These are phyloP conservation scores for Vararia minispora DNA, from an alignment of 768 basidiomycete species.

Conservation along the genomic window DNA sequence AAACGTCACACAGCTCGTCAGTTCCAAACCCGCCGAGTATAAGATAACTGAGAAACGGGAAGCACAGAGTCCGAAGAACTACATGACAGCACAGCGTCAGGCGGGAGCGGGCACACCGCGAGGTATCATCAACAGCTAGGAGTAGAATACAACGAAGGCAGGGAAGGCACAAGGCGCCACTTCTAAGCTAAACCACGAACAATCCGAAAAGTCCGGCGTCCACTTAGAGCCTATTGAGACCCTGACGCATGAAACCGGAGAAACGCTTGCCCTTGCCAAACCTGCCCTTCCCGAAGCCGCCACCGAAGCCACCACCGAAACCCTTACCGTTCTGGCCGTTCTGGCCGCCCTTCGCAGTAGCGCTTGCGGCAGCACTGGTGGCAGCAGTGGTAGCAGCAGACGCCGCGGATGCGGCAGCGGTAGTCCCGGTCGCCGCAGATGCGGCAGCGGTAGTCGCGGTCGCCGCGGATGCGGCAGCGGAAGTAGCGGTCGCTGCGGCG, in stretches of 20 bases:
- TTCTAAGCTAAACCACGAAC: background rate
- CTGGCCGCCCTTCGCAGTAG: conserved; percentile 1
- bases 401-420: conserved; percentile 6
- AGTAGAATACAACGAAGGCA: too few species aligned
- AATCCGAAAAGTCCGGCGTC: conserved; percentile 1
- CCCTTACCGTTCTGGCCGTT: conserved; percentile 2
- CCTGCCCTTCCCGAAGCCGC: background rate
- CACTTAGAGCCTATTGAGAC: too few species aligned
- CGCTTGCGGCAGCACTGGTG: conserved; percentile 8
- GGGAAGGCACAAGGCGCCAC: background rate
- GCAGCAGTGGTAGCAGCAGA: conserved; percentile 10
- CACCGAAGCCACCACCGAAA: background rate
- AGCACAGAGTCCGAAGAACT: conserved; percentile 5
- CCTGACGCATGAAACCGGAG: conserved; percentile 5
- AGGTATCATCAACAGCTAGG: too few species aligned
- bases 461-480: background rate
- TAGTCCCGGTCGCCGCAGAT: conserved; percentile 7
- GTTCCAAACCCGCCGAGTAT: conserved; percentile 10
- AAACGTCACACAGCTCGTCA: background rate
- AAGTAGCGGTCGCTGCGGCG: background rate
- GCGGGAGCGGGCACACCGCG: background rate
- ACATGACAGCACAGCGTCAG: conserved; percentile 7
- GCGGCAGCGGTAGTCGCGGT: conserved; percentile 7
- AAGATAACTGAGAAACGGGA: conserved; percentile 8
- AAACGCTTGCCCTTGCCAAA: background rate